Evolutionary conservation across 2,329 filamentous ascomycete genomes (phyloP), one percentile per base, ranked within the genome.

Genomic region (Macrophomina phaseolina): DNA sequence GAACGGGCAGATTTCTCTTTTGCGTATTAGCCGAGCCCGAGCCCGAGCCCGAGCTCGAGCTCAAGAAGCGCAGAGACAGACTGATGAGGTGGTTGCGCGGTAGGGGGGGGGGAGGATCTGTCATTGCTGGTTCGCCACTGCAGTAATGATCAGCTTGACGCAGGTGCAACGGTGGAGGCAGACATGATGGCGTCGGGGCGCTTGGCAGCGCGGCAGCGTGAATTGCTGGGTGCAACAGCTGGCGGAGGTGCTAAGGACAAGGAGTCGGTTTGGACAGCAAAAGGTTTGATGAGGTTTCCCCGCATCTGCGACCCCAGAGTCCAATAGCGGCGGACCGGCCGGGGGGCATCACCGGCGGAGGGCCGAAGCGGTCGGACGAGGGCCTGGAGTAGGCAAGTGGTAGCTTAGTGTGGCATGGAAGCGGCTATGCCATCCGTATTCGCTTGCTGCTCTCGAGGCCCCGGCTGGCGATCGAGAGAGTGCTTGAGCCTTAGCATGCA

Each of bases 201-300:
- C 30, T 53, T 53, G 32, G 32, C 34, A 38, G n/a, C 16, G 5
- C 11, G 52, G 32, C 52, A 52, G 34, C 11, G 36, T 40, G 34
- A 40, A 49, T 36, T 32, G n/a, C 5, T 8, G n/a, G 18, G n/a
- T 45, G 32, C 38, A 49, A n/a, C 42, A 49, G 45, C 16, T 48
- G 58, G 45, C 42, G 36, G 16, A 5, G 14, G 23, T 60, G 45
- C 42, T 51, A 38, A 62, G n/a, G 45, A n/a, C 30, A 42, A 49
- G 45, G 58, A 11, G 34, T 7, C 18, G 58, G 52, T 48, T 38
- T 42, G 49, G 58, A 45, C 30, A 9, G 45, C 45, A 36, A 28
- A 38, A 16, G 45, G 58, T 62, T 62, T 62, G 58, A 62, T 62
- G 58, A 62, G 58, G 11, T 30, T 62, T 62, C 58, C 58, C 58